Evolutionary conservation across 2,329 filamentous ascomycete genomes (phyloP).

Genomic region (Geoglossum cookeanum): DNA sequence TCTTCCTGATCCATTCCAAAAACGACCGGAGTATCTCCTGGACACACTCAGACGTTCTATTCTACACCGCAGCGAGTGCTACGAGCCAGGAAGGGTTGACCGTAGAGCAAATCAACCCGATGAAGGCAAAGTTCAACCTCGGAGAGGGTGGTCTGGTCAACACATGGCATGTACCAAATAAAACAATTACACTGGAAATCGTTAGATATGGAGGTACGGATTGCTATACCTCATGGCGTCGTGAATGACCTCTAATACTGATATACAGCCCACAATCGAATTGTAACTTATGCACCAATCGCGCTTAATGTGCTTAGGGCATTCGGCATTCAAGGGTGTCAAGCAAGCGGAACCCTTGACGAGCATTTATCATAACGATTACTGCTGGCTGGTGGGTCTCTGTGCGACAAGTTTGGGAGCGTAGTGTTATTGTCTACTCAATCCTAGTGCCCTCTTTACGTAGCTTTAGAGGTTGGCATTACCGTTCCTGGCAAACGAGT

Average conservation of each 20-base stretch:
- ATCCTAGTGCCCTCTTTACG: too few species aligned
- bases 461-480: too few species aligned
- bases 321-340: conserved; percentile 29
- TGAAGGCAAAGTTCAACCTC: conserved; percentile 14
- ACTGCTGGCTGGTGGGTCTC: too few species aligned
- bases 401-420: too few species aligned
- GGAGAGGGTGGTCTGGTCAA: conserved; percentile 17
- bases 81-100: conserved; percentile 20
- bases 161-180: conserved; percentile 15
- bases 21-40: conserved; percentile 73
- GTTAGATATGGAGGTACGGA: conserved; percentile 24
- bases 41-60: conserved; percentile 45
- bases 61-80: conserved; percentile 37
- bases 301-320: conserved; percentile 44
- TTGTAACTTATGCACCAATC: conserved; percentile 46
- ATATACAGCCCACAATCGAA: conserved; percentile 44
- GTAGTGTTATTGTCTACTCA: too few species aligned
- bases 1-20: conserved; percentile 60
- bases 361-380: neutral
- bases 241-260: conserved; percentile 4
- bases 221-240: neutral
- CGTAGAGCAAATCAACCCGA: conserved; percentile 10
- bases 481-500: too few species aligned
- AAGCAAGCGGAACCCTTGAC: conserved; percentile 6
- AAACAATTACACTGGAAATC: conserved; percentile 17